Conservation (phyloP, 768 basidiomycete genomes). For the Pholiota microspora region DNA sequence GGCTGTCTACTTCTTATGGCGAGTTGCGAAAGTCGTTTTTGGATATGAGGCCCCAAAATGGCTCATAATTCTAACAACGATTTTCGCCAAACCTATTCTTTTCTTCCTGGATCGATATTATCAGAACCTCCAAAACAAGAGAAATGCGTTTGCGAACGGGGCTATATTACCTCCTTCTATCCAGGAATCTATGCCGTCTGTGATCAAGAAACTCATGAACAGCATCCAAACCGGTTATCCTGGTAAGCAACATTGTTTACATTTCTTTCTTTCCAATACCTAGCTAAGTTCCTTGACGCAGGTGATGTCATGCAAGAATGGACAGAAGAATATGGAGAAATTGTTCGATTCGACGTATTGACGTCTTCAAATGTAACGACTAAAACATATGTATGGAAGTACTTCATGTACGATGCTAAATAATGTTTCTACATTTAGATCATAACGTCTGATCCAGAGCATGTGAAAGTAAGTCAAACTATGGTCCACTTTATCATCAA, state of each 20-base stretch:
- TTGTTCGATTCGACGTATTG: constrained; percentile 27
- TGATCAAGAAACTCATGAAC: constrained; percentile 8
- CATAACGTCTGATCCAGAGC: constrained; percentile 40
- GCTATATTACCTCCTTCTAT: constrained; percentile 16
- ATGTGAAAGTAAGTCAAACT: constrained; percentile 38
- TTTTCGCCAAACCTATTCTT: constrained; percentile 12
- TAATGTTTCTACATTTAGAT: constrained; percentile 28
- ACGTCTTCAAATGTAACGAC: constrained; percentile 22
- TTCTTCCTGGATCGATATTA: constrained; percentile 10
- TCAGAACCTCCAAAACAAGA: constrained; percentile 9
- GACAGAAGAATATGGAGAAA: constrained; percentile 31
- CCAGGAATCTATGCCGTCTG: constrained; percentile 8
- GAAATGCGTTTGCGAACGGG: constrained; percentile 9
- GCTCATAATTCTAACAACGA: constrained; percentile 2
- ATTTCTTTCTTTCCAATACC: neutral
- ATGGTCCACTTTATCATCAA: neutral
- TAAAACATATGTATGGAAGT: no score
- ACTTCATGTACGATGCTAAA: no score
- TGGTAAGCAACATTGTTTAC: constrained; percentile 19
- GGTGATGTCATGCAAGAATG: constrained; percentile 21
- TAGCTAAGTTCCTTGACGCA: neutral
- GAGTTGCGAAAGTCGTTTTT: neutral
- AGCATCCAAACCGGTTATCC: constrained; percentile 29
- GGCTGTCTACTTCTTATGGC: constrained; percentile 8
- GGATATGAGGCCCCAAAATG: neutral